A percentile compares a stretch with the other conserved stretches of the same genome.
Conservation (phyloP, 225 moss, liverwort and hornwort genomes). For the Antitrichia curtipendula region DNA sequence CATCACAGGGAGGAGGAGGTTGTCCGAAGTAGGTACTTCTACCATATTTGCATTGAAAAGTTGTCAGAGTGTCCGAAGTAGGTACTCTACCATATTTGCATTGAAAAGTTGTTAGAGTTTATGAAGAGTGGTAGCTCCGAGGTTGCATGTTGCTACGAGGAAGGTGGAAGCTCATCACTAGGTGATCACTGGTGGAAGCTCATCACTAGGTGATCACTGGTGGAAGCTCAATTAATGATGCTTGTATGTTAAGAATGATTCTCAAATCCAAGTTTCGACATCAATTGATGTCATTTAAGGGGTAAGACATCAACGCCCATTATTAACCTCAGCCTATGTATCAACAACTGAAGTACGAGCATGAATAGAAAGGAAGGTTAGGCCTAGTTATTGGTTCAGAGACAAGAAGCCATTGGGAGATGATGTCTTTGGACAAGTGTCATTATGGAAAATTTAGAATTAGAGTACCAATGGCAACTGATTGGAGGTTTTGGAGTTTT, state of each 20-base stretch:
- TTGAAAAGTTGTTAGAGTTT: neutral
- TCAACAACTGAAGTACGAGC: neutral
- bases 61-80: neutral
- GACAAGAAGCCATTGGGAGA: neutral
- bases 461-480: rapidly evolving
- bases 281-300: neutral
- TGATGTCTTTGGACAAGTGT: neutral
- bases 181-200: neutral
- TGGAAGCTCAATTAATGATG: neutral
- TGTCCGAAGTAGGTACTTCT: too few species aligned
- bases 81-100: neutral
- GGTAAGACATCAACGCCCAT: too few species aligned
- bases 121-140: neutral
- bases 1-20: too few species aligned
- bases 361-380: neutral
- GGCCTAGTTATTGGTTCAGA: rapidly evolving
- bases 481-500: neutral
- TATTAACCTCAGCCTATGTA: neutral
- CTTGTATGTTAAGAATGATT: rapidly evolving
- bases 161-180: neutral
- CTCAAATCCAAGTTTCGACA: neutral
- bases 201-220: neutral
- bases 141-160: rapidly evolving
- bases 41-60: neutral
- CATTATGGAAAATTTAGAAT: rapidly evolving